These are phyloP conservation scores for Trichodelitschia bisporula DNA, from an alignment of 495 filamentous ascomycete species.

Conservation along the genomic window DNA sequence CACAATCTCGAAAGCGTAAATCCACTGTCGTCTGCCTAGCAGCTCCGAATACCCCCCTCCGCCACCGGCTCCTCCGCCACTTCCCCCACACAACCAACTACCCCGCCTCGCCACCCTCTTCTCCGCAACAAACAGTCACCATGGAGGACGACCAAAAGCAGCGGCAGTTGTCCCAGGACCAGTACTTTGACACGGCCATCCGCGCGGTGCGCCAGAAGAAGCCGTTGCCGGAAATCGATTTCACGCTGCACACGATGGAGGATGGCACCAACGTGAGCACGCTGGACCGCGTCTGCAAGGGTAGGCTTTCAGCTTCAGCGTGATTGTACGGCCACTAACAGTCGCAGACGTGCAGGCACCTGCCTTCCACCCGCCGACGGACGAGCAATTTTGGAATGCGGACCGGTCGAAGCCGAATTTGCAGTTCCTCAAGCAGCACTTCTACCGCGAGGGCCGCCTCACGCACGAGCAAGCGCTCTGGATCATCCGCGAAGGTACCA, in stretches of 20 bases:
- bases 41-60: too few species aligned
- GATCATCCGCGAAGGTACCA: slow-evolving; percentile 69
- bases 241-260: slow-evolving; percentile 93
- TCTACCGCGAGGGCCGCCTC: slow-evolving; percentile 88
- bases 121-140: too few species aligned
- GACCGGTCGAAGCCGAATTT: slow-evolving; percentile 78
- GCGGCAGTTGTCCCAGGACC: slow-evolving; percentile 7
- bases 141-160: slow-evolving; percentile 6
- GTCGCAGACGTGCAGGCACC: slow-evolving; percentile 80
- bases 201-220: slow-evolving; percentile 80
- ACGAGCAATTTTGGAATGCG: slow-evolving; percentile 57
- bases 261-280: slow-evolving; percentile 90
- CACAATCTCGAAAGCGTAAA: too few species aligned
- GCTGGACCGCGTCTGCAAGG: slow-evolving; percentile 87
- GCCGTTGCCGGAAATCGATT: slow-evolving; percentile 91
- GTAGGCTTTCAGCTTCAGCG: slow-evolving; percentile 23
- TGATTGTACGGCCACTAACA: too few species aligned
- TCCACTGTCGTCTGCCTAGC: too few species aligned
- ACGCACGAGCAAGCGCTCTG: slow-evolving; percentile 93
- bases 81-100: too few species aligned
- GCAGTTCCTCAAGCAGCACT: slow-evolving; percentile 86
- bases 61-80: too few species aligned
- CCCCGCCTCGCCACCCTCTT: too few species aligned
- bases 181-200: slow-evolving; percentile 19
- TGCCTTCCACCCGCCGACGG: slow-evolving; percentile 66